Conservation (phyloP, 345 rosid species). For the Toxicodendron radicans region DNA sequence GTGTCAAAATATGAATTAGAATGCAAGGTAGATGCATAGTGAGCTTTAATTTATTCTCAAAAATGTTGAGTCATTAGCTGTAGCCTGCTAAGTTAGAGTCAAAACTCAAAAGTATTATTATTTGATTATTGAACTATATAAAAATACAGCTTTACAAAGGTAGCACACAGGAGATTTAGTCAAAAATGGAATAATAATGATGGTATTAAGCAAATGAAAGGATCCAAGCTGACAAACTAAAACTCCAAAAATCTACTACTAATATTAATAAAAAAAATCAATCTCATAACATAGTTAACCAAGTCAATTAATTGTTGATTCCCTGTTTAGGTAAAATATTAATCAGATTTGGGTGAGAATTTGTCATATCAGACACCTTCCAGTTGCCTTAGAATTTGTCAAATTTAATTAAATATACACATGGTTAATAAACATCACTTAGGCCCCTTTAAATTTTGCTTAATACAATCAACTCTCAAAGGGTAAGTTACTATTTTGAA, state of each 20-base stretch:
- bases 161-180: neutral
- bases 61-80: no score
- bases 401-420: neutral
- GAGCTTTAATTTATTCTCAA: no score
- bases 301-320: neutral
- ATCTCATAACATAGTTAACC: neutral
- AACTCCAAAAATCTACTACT: neutral
- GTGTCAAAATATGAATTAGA: no score
- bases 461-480: no score
- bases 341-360: no score
- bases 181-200: neutral
- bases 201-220: neutral
- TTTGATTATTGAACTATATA: no score
- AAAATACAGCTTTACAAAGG: neutral
- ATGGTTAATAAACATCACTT: no score
- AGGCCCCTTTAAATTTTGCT: no score
- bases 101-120: neutral
- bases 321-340: neutral
- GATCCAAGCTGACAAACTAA: neutral
- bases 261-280: no score
- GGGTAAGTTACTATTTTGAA: no score
- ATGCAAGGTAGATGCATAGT: no score
- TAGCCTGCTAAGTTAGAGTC: neutral
- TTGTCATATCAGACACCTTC: conserved; percentile 6
- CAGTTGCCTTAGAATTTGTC: conserved; percentile 24